Evolutionary conservation across 2,329 filamentous ascomycete species (phyloP), one percentile per base, ranked within the genome.

Genomic region (Xylaria sp.): DNA sequence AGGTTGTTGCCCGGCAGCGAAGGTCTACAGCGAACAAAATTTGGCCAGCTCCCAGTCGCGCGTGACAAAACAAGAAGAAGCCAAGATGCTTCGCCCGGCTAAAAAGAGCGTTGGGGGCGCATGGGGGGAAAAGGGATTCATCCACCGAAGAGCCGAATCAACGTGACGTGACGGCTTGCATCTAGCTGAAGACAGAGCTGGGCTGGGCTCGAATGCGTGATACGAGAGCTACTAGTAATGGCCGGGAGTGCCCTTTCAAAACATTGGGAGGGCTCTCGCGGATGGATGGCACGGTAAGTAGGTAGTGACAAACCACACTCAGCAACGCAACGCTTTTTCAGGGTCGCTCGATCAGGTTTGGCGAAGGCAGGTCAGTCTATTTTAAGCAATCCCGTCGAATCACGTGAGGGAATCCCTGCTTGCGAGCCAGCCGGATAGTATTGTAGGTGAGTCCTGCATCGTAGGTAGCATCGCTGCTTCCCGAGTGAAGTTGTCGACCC

Each of bases 351-450:
- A 59, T 62, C 66, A 60, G 69, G 64, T 69, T 68, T 63, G 69
- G 69, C 58, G 65, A 8, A 65, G 58, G 69, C 69, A 63, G 58
- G 64, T 41, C 37, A 66, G 51, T 71, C 69, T 72, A 72, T 72
- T 72, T 72, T 72, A 64, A 52, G 69, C 56, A 62, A 48, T 37
- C 46, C 4, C 34, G 55, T 34, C 4, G 48, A 23, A 65, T 71
- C 69, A 71, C 69, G 69, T 72, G 69, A 63, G 65, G n/a, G 20
- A 12, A 59, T 48, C 67, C 69, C 58, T 67, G 67, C 46, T 52
- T 44, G 56, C 18, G 41, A 18, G 41, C 41, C 41, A 7, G 41
- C 41, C 41, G 15, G 13, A 55, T 60, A 52, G 18, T 31, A 10
- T 44, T 37, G 31, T 23, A 12, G 50, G 28, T 28, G 28, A 28